These are phyloP conservation scores for Ceratobasidium sp. DNA, from an alignment of 1,284 basidiomycete genomes.

Conservation along the genomic window DNA sequence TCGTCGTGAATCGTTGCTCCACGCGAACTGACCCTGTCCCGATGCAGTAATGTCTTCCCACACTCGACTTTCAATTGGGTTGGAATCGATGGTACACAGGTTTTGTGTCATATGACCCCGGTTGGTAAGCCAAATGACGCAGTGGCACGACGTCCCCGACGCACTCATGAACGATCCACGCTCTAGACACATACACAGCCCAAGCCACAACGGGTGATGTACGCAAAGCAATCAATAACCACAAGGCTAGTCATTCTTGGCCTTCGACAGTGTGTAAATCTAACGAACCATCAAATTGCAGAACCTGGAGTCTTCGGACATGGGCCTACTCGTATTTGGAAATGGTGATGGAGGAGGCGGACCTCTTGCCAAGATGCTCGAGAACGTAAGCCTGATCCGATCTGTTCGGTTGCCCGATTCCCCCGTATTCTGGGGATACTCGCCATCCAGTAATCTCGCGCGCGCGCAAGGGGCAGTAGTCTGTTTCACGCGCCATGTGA, in stretches of 20 bases:
- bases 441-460: background rate
- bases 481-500: constrained; percentile 2
- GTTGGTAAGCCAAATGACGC: constrained; percentile 56
- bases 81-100: constrained; percentile 90
- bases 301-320: constrained; percentile 85
- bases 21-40: constrained; percentile 24
- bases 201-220: constrained; percentile 88
- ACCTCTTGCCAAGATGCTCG: constrained; percentile 82
- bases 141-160: background rate
- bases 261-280: background rate
- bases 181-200: constrained; percentile 81
- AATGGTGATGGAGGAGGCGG: constrained; percentile 90
- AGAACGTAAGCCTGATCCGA: constrained; percentile 64
- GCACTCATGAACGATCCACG: constrained; percentile 3
- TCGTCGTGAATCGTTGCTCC: background rate
- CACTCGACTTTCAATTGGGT: constrained; percentile 99
- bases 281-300: constrained; percentile 46
- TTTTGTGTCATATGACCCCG: constrained; percentile 94
- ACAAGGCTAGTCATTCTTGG: constrained; percentile 65
- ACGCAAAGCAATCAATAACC: constrained; percentile 79
- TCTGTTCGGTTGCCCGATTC: constrained; percentile 18
- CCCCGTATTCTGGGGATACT: background rate
- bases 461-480: background rate
- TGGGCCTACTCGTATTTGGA: constrained; percentile 87
- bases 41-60: constrained; percentile 83